These are phyloP conservation scores for Pseudogymnoascus sp. DNA, from an alignment of 2,329 filamentous ascomycete species.

Conservation along the genomic window DNA sequence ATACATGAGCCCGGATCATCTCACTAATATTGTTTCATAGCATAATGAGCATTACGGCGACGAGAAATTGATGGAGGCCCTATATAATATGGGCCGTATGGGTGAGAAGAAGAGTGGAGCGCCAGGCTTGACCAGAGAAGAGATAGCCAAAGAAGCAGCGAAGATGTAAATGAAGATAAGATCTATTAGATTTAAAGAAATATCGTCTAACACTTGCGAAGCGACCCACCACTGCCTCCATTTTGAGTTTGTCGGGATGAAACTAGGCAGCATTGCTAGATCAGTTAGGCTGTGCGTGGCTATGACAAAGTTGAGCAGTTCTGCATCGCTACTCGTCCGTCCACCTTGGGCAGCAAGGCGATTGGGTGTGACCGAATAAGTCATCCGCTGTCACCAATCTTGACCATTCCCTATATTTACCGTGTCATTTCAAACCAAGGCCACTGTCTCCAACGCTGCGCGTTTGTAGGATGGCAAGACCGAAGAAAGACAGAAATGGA, in stretches of 20 bases:
- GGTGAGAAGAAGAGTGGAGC: constrained; percentile 32
- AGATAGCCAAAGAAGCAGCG: constrained; percentile 2
- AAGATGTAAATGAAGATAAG: constrained; percentile 1
- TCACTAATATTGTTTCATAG: constrained; percentile 13
- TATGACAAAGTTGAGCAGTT: neutral
- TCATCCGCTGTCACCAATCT: too few species aligned
- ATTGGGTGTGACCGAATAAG: too few species aligned
- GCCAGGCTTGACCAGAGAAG: neutral
- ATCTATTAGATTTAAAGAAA: neutral
- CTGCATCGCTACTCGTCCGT: too few species aligned
- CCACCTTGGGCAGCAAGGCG: too few species aligned
- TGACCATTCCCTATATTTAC: neutral
- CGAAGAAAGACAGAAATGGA: neutral
- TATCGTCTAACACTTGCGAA: neutral
- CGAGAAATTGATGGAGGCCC: constrained; percentile 52
- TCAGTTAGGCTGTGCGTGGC: neutral
- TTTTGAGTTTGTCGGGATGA: neutral
- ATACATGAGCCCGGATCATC: neutral
- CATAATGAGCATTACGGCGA: constrained; percentile 34
- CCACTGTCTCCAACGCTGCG: neutral
- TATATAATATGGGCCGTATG: constrained; percentile 49
- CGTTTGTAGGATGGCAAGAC: neutral
- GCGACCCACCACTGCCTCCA: neutral
- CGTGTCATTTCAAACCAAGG: neutral
- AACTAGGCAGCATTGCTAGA: neutral